Percentiles rank a stretch among this genome's conserved stretches.
Conservation (phyloP, 2,329 filamentous ascomycete genomes). For the Aspergillus pseudoviridinutans region DNA sequence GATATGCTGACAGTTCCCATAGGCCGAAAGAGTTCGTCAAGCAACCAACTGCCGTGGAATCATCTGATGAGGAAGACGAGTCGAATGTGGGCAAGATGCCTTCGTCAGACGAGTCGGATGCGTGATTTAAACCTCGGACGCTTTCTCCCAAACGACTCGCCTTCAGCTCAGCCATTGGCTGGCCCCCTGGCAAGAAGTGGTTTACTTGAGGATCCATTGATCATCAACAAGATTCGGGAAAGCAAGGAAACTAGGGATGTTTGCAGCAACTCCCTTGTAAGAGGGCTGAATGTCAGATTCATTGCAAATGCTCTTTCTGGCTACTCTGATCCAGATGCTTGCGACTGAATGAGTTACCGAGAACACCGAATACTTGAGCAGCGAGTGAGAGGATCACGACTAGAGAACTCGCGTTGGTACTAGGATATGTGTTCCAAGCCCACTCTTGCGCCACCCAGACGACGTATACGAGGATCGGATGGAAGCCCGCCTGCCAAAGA, state of each 20-base stretch:
- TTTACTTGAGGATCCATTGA: neutral
- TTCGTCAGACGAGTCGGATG: constrained; percentile 73
- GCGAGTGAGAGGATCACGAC: constrained; percentile 69
- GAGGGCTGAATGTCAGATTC: constrained; percentile 5
- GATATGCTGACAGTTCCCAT: constrained; percentile 12
- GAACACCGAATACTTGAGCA: constrained; percentile 60
- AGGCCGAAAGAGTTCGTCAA: constrained; percentile 80
- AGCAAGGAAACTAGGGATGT: neutral
- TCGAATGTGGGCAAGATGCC: constrained; percentile 82
- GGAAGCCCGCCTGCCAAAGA: constrained; percentile 71
- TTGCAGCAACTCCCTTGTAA: neutral
- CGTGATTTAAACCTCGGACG: constrained; percentile 40
- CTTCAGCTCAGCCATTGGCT: neutral
- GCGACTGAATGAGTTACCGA: constrained; percentile 38
- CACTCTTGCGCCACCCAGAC: constrained; percentile 80
- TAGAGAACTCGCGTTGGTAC: constrained; percentile 60
- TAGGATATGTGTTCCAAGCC: constrained; percentile 95
- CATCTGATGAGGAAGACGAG: constrained; percentile 73
- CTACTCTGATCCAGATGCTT: constrained; percentile 12
- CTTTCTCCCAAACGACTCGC: neutral
- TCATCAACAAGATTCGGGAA: neutral
- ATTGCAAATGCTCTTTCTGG: constrained; percentile 22
- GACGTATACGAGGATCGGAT: constrained; percentile 62
- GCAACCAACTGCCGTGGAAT: constrained; percentile 54
- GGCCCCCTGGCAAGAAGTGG: neutral